Percentiles rank a stretch among this genome's conserved stretches.
These are phyloP conservation scores for Exophiala alcalophila DNA, from an alignment of 2,329 filamentous ascomycete species.

Conservation along the genomic window DNA sequence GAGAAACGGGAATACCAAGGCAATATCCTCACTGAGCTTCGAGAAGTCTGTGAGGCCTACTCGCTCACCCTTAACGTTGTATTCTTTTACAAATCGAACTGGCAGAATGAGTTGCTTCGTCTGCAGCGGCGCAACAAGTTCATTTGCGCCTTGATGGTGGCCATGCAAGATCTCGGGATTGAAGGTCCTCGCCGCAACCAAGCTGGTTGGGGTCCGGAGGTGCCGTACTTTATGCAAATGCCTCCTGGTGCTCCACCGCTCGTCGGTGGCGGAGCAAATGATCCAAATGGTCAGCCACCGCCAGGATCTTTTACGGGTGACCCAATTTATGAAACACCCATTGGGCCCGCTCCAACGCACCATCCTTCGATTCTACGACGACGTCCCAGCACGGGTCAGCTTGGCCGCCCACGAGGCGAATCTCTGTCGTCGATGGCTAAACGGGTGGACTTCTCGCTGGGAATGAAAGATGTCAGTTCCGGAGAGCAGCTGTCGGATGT, in stretches of 20 bases:
- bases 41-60: constrained; percentile 75
- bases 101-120: constrained; percentile 90
- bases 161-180: constrained; percentile 79
- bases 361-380: constrained; percentile 57
- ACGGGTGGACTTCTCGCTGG: constrained; percentile 68
- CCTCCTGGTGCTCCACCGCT: constrained; percentile 45
- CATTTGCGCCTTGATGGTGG: constrained; percentile 83
- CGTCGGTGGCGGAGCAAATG: constrained; percentile 42
- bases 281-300: constrained; percentile 43
- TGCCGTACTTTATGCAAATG: constrained; percentile 63
- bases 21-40: constrained; percentile 83
- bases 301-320: constrained; percentile 35
- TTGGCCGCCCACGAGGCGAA: constrained; percentile 53
- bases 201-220: constrained; percentile 64
- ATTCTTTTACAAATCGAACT: constrained; percentile 97
- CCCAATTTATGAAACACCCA: constrained; percentile 17
- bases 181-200: constrained; percentile 75
- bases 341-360: constrained; percentile 23
- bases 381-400: constrained; percentile 38
- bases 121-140: constrained; percentile 91
- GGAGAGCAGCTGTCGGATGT: constrained; percentile 63
- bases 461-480: constrained; percentile 59
- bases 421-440: constrained; percentile 58
- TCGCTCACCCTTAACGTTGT: constrained; percentile 86
- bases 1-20: constrained; percentile 88